These are phyloP conservation scores for Nannizziopsis arthrosporioides DNA, from an alignment of 2,329 filamentous ascomycete species.

Conservation along the genomic window DNA sequence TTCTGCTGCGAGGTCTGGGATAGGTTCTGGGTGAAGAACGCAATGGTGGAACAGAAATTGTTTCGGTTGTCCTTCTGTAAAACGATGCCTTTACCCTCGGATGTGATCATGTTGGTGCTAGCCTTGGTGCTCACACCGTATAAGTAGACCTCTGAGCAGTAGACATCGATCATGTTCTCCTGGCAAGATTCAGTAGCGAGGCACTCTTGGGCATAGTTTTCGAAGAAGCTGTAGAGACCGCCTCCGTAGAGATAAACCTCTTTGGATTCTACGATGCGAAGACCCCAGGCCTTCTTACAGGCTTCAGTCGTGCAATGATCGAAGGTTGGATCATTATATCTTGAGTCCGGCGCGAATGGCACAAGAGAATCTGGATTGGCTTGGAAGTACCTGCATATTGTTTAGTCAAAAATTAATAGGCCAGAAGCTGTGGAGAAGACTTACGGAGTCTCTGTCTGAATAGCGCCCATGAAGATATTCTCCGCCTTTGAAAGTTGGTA, in stretches of 20 bases:
- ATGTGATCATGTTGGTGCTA: slow-evolving; percentile 58
- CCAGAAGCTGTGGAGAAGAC: slow-evolving; percentile 22
- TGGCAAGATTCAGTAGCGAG: slow-evolving; percentile 59
- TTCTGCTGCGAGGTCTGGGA: not conserved
- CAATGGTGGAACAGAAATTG: slow-evolving; percentile 36
- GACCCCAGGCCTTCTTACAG: slow-evolving; percentile 66
- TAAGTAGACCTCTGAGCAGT: slow-evolving; percentile 48
- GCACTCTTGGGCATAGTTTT: slow-evolving; percentile 66
- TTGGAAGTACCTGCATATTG: slow-evolving; percentile 49
- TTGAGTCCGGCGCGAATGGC: slow-evolving; percentile 31
- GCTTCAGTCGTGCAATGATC: slow-evolving; percentile 42
- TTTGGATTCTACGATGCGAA: slow-evolving; percentile 56
- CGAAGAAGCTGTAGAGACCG: slow-evolving; percentile 71
- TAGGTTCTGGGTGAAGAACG: slow-evolving; percentile 29
- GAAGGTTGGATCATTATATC: slow-evolving; percentile 40
- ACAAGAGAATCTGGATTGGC: slow-evolving; percentile 62
- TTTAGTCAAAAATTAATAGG: not conserved
- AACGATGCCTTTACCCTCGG: slow-evolving; percentile 27
- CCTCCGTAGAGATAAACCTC: slow-evolving; percentile 60
- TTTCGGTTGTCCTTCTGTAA: slow-evolving; percentile 31
- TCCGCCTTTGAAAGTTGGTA: slow-evolving; percentile 70
- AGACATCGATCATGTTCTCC: slow-evolving; percentile 62
- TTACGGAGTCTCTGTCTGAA: slow-evolving; percentile 84
- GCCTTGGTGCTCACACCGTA: slow-evolving; percentile 66
- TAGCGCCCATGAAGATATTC: slow-evolving; percentile 69